Evolutionary conservation across 2,329 filamentous ascomycete genomes (phyloP).

Genomic region (Ramularia endophylla): DNA sequence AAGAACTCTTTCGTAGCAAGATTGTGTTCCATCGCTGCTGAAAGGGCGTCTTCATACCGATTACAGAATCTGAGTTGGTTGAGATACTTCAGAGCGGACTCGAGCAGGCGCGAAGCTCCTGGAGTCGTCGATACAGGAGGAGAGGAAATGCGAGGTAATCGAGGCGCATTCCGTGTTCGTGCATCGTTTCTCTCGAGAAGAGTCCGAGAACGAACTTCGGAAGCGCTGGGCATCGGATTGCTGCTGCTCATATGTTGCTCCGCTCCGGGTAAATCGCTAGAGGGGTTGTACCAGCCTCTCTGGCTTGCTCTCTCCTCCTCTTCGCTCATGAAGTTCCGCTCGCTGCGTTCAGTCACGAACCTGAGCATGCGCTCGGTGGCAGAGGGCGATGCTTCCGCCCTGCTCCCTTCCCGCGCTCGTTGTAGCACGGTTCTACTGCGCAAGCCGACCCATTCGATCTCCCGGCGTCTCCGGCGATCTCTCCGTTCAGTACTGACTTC

Average conservation of each 20-base stretch:
- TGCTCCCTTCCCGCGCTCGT: conserved; percentile 25
- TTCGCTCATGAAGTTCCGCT: conserved; percentile 29
- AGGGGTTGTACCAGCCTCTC: conserved; percentile 26
- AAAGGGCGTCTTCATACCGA: conserved; percentile 50
- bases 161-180: conserved; percentile 27
- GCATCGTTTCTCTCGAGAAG: conserved; percentile 29
- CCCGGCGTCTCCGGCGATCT: conserved; percentile 24
- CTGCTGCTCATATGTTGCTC: background rate
- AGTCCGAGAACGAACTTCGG: conserved; percentile 16
- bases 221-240: conserved; percentile 10
- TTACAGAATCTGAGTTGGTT: conserved; percentile 51
- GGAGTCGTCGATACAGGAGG: conserved; percentile 17
- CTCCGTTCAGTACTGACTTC: conserved; percentile 19
- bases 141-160: conserved; percentile 26
- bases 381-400: conserved; percentile 22
- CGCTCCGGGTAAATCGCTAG: conserved; percentile 1
- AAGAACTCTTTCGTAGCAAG: conserved; percentile 50
- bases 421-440: conserved; percentile 29
- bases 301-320: conserved; percentile 31
- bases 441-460: conserved; percentile 27
- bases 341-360: conserved; percentile 35
- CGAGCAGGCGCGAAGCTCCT: conserved; percentile 35
- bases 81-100: conserved; percentile 57
- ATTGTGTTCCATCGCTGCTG: conserved; percentile 47
- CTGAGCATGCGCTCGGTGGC: conserved; percentile 35